Conservation (phyloP, 164 flowering plant genomes). For the Taxillus chinensis region DNA sequence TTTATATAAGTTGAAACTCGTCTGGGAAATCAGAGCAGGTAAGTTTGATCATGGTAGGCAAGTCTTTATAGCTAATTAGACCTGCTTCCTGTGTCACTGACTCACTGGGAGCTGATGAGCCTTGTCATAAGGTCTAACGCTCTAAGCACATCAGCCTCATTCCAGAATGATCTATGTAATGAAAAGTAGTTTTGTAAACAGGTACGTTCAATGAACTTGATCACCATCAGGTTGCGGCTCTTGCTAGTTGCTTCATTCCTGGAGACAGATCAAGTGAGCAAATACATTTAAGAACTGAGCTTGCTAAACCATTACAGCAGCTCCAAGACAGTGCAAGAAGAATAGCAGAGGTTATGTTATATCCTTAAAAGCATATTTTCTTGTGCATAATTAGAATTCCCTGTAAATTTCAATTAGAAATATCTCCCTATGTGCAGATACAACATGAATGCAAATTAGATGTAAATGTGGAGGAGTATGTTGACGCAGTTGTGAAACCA, state of each 20-base stretch:
- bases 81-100: background rate
- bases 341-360: slow-evolving; percentile 71
- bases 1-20: no score
- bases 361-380: background rate
- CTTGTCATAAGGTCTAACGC: no score
- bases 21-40: no score
- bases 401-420: background rate
- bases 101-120: no score
- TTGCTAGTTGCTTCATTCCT: slow-evolving; percentile 98
- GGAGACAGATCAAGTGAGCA: slow-evolving; percentile 86
- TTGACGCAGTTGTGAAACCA: slow-evolving; percentile 85
- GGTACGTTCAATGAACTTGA: slow-evolving; percentile 97
- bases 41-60: background rate
- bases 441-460: slow-evolving; percentile 97
- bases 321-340: slow-evolving; percentile 94
- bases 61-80: background rate
- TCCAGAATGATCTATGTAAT: no score
- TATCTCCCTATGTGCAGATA: slow-evolving; percentile 41
- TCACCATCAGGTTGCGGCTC: slow-evolving; percentile 94
- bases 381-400: background rate
- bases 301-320: slow-evolving; percentile 85
- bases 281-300: slow-evolving; percentile 80
- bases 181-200: slow-evolving; percentile 9
- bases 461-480: slow-evolving; percentile 87
- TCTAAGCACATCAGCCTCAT: no score